Percentiles rank a stretch among this genome's conserved stretches.
phyloP scores from a whole-genome alignment of 345 rosid genomes.

The Cardamine resedifolia region DNA sequence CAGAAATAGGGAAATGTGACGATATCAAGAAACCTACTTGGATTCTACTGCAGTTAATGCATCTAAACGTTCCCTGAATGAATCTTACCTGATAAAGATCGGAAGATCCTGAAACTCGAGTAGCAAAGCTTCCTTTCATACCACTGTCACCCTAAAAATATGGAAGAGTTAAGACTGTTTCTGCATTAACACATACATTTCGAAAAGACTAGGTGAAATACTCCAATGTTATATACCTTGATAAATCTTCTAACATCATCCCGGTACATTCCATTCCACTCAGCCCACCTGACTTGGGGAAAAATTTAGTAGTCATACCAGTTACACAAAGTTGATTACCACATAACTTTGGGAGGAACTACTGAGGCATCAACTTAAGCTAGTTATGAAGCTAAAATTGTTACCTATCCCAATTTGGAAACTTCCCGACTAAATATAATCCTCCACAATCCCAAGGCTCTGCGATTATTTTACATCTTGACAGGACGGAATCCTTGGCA shows the following conservation, averaged over 20 bases:
- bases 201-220: background rate
- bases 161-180: conserved; percentile 17
- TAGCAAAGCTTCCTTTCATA: conserved; percentile 89
- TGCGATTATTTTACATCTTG: conserved; percentile 87
- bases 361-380: conserved; percentile 1
- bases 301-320: conserved; percentile 15
- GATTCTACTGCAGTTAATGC: background rate
- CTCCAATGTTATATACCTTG: conserved; percentile 50
- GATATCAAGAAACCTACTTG: background rate
- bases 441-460: conserved; percentile 99
- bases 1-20: background rate
- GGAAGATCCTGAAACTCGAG: conserved; percentile 87
- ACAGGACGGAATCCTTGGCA: conserved; percentile 73
- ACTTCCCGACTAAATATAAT: conserved; percentile 87
- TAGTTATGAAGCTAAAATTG: conserved; percentile 6
- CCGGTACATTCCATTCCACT: conserved; percentile 97
- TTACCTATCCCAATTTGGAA: conserved; percentile 98
- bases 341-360: background rate
- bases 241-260: conserved; percentile 83
- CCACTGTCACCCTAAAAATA: conserved; percentile 76
- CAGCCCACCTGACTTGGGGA: conserved; percentile 76
- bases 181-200: background rate
- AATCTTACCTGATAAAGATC: conserved; percentile 69
- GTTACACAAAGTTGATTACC: conserved; percentile 2
- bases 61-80: background rate